A percentile compares a stretch with the other conserved stretches of the same genome.
Conservation (phyloP, 2,329 filamentous ascomycete genomes). For the Ophiocordyceps sinensis region DNA sequence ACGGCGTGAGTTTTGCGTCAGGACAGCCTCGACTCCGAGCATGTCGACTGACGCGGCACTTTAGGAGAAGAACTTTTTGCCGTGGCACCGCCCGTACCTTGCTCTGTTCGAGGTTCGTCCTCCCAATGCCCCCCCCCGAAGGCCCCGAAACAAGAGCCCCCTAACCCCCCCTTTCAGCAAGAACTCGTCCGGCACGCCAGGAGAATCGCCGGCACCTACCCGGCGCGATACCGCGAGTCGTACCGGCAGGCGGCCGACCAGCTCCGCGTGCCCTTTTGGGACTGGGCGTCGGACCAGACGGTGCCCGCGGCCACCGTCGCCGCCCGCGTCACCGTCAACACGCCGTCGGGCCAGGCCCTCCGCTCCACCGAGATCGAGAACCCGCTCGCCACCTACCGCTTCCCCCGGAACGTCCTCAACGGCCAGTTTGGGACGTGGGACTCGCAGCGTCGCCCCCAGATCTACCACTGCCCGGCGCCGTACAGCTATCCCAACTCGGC, state of each 20-base stretch:
- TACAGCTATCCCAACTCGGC: constrained; percentile 24
- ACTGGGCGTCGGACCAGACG: constrained; percentile 30
- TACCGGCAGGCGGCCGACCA: constrained; percentile 31
- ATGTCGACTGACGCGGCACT: neutral
- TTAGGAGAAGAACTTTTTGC: constrained; percentile 33
- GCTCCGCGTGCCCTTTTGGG: constrained; percentile 38
- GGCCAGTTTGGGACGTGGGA: constrained; percentile 22
- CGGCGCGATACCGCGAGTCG: constrained; percentile 12
- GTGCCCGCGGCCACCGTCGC: constrained; percentile 27
- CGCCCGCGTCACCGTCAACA: constrained; percentile 22
- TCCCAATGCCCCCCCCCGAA: too few relatives aligned
- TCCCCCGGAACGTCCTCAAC: constrained; percentile 23
- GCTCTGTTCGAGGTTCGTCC: constrained; percentile 35
- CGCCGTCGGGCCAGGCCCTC: constrained; percentile 20
- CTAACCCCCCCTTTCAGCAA: constrained; percentile 27
- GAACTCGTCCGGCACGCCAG: constrained; percentile 30
- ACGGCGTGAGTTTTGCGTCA: constrained; percentile 25
- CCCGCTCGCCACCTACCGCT: constrained; percentile 37
- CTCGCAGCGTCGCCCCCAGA: constrained; percentile 15
- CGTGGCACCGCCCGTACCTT: constrained; percentile 43
- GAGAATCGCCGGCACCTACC: constrained; percentile 30
- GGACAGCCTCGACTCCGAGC: too few relatives aligned
- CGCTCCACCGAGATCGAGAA: constrained; percentile 26
- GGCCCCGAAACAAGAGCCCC: too few relatives aligned
- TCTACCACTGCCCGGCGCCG: constrained; percentile 23